Conservation (phyloP, 176 grass and related monocot species). For the Saccharum spontaneum region DNA sequence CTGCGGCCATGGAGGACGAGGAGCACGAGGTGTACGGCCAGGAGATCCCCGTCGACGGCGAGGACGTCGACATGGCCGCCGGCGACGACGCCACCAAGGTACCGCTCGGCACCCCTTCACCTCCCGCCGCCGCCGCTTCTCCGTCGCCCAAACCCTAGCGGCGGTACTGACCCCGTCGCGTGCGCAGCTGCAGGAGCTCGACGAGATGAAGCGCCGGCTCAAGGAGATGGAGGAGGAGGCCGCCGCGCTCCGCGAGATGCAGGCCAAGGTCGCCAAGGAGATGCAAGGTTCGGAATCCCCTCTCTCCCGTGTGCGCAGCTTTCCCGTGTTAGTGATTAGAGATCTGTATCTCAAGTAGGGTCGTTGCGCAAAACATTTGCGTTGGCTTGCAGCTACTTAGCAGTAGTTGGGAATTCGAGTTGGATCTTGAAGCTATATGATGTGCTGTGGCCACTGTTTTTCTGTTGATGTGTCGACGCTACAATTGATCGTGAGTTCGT, state of each 20-base stretch:
- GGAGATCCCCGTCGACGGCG: conserved; percentile 65
- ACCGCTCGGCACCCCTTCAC: neutral
- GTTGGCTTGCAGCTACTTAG: neutral
- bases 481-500: neutral
- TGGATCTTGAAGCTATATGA: neutral
- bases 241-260: conserved; percentile 77
- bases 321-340: neutral
- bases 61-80: conserved; percentile 57
- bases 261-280: conserved; percentile 77
- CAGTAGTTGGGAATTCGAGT: neutral
- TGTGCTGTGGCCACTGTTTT: neutral
- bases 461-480: neutral
- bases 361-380: neutral
- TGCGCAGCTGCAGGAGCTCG: conserved; percentile 62
- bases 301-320: neutral
- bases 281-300: conserved; percentile 62
- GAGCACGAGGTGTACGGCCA: conserved; percentile 79
- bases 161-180: conserved; percentile 4
- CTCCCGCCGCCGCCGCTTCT: neutral
- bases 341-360: neutral
- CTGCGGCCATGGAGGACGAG: conserved; percentile 57
- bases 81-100: conserved; percentile 57
- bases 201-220: conserved; percentile 81
- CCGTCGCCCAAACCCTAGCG: conserved; percentile 34
- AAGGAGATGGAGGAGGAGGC: conserved; percentile 94